Percentiles rank a stretch among this genome's conserved stretches.
Conservation (phyloP, 352 stramenopile genomes). For the Phytophthora agathidicida region DNA sequence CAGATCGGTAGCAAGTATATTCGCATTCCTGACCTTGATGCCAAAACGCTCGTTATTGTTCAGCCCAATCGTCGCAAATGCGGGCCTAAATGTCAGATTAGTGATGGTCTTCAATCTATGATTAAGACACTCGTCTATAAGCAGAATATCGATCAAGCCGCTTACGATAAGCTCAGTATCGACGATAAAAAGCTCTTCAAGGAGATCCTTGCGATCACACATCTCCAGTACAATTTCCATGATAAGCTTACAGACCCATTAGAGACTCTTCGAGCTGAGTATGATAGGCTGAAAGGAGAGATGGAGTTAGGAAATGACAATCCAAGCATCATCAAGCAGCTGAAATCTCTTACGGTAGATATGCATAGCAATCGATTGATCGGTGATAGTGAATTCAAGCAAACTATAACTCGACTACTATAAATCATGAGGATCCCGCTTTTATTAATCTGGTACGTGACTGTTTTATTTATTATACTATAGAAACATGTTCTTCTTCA, state of each 20-base stretch:
- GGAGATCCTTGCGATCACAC: conserved; percentile 11
- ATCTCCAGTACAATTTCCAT: conserved; percentile 16
- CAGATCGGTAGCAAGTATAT: conserved; percentile 9
- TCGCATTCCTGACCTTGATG: conserved; percentile 4
- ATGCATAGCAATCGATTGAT: conserved; percentile 28
- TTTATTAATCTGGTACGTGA: conserved; percentile 14
- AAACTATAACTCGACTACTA: conserved; percentile 11
- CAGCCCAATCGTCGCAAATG: conserved; percentile 13
- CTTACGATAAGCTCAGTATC: conserved; percentile 15
- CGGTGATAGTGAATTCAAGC: conserved; percentile 22
- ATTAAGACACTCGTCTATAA: conserved; percentile 3
- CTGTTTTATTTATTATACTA: conserved; percentile 1
- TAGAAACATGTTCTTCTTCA: conserved; percentile 24
- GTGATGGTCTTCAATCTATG: conserved; percentile 5
- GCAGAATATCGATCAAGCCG: conserved; percentile 1
- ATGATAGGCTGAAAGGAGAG: conserved; percentile 16
- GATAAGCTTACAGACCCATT: conserved; percentile 11
- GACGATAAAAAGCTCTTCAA: conserved; percentile 16
- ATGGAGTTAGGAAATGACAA: background rate
- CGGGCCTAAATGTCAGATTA: conserved; percentile 5
- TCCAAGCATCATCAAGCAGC: conserved; percentile 15
- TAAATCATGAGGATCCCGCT: too few relatives aligned
- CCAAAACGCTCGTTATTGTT: conserved; percentile 6
- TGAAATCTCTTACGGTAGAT: conserved; percentile 18
- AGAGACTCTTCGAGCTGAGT: conserved; percentile 15